These are phyloP conservation scores for Fragilaria crotonensis DNA, from an alignment of 108 stramenopile species.

Conservation along the genomic window DNA sequence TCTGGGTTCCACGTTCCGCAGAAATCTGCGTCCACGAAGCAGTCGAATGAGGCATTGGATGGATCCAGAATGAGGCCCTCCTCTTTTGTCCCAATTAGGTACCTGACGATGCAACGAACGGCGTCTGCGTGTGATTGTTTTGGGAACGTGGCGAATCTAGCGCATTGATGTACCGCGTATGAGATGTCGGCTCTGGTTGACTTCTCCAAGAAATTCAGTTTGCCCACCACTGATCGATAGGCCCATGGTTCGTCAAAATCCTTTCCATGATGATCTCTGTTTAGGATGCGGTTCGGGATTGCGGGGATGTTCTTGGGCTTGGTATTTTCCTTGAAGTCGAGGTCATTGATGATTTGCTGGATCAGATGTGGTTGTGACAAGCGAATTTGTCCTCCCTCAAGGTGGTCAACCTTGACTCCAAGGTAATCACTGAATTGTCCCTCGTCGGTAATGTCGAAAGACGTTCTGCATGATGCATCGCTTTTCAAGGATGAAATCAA, in stretches of 20 bases:
- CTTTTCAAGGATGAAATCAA: constrained; percentile 7
- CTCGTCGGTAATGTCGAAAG: constrained; percentile 12
- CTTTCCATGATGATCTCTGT: background rate
- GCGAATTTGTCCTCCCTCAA: background rate
- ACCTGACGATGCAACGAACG: no score
- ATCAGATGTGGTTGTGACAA: constrained; percentile 13
- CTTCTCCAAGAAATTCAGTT: constrained; percentile 20
- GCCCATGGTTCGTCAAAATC: constrained; percentile 5
- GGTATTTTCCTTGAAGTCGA: background rate
- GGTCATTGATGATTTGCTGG: constrained; percentile 10
- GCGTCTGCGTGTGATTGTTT: no score
- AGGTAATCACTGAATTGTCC: constrained; percentile 6
- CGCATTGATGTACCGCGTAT: no score
- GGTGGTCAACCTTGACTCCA: constrained; percentile 5
- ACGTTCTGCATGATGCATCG: background rate
- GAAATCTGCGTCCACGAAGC: no score
- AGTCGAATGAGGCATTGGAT: constrained; percentile 4
- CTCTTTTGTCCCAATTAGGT: no score
- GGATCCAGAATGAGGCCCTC: constrained; percentile 11
- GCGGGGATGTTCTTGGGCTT: constrained; percentile 1
- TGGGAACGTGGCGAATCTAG: no score
- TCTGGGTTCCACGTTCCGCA: no score
- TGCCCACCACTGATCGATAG: constrained; percentile 15
- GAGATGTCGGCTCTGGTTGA: constrained; percentile 14
- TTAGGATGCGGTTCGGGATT: background rate